Percentiles rank a stretch among this genome's conserved stretches.
Evolutionary conservation across 495 filamentous ascomycete genomes (phyloP).

Genomic region (Aspergillus hancockii): DNA sequence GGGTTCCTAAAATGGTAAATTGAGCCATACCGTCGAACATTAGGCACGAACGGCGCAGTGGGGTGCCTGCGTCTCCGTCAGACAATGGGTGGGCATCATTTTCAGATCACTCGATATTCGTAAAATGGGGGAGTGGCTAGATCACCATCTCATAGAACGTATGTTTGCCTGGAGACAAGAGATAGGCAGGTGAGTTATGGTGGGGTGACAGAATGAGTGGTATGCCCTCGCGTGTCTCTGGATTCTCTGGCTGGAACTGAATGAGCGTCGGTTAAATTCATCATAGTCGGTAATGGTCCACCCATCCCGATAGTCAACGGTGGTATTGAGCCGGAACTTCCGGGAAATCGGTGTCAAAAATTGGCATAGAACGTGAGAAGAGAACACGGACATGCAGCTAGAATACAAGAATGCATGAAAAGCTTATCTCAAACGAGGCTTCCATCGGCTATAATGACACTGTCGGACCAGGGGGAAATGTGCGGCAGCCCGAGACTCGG

Average conservation of each 20-base stretch:
- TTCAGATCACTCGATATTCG: too few species aligned
- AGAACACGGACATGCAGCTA: neutral
- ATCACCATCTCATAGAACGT: neutral
- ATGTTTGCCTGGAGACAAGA: neutral
- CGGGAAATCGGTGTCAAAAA: neutral
- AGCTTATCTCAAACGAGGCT: neutral
- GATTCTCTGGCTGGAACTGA: neutral
- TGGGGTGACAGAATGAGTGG: neutral
- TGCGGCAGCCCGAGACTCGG: neutral
- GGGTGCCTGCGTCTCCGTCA: too few species aligned
- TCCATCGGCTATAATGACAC: neutral
- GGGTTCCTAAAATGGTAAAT: too few species aligned
- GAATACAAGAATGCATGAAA: neutral
- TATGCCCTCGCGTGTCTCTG: neutral
- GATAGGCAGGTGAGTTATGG: neutral
- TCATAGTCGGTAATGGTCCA: neutral
- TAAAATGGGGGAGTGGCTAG: too few species aligned
- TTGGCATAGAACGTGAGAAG: neutral
- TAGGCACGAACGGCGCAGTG: too few species aligned
- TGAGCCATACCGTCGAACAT: too few species aligned
- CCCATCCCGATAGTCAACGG: neutral
- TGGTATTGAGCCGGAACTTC: neutral
- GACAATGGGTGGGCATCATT: too few species aligned
- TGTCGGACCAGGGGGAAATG: neutral
- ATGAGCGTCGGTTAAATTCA: neutral